Conservation (phyloP, 805 yeast genomes). For the Candida tammaniensis region DNA sequence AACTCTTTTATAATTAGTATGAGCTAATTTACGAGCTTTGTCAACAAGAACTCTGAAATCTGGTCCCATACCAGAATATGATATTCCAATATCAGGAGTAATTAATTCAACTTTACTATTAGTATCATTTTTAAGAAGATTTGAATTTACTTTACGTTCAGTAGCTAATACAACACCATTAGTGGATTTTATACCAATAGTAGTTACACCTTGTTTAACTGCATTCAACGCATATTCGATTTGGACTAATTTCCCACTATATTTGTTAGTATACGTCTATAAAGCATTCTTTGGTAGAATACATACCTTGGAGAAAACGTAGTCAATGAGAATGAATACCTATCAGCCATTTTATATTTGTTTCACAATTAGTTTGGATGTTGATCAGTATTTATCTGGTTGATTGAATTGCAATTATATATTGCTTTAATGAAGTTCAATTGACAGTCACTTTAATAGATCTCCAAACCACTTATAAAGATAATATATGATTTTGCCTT, state of each 20-base stretch:
- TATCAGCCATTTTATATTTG: constrained; percentile 74
- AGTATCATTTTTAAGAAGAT: constrained; percentile 70
- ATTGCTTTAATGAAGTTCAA: too few species aligned
- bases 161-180: constrained; percentile 97
- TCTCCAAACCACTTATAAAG: too few species aligned
- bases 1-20: constrained; percentile 85
- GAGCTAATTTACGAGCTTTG: constrained; percentile 89
- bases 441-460: too few species aligned
- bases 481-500: constrained; percentile 10
- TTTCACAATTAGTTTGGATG: not conserved
- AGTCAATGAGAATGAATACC: constrained; percentile 95
- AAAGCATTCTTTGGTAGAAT: not conserved
- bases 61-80: constrained; percentile 98
- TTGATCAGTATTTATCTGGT: too few species aligned
- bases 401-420: too few species aligned
- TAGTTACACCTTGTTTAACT: constrained; percentile 96
- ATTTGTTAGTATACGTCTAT: constrained; percentile 10
- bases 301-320: constrained; percentile 94
- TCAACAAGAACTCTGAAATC: constrained; percentile 94
- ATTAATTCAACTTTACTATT: constrained; percentile 75
- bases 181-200: constrained; percentile 89
- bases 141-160: constrained; percentile 83
- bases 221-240: constrained; percentile 97
- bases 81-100: constrained; percentile 95
- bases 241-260: constrained; percentile 93